Evolutionary conservation across 2,329 filamentous ascomycete genomes (phyloP), one percentile per base, ranked within the genome.

Genomic region (Colletotrichum sp.): DNA sequence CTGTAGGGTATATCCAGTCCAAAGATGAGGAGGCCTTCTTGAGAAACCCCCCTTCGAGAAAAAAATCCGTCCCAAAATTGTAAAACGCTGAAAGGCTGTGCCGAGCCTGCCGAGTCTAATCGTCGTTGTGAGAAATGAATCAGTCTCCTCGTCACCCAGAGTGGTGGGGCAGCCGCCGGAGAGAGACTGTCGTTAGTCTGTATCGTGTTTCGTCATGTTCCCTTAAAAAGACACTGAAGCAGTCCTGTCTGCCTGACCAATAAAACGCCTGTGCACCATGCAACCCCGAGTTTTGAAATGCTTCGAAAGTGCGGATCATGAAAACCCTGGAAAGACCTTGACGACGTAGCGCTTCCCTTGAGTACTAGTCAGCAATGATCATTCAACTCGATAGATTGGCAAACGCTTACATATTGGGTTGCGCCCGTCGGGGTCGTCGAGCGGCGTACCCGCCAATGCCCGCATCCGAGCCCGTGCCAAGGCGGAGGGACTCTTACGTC

Each of bases 401-500:
- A 16, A 16, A 12, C 8, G 83, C 85, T 83, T 79, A 87, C 86
- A 87, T 75, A 82, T 81, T 38, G 85, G 83, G 75, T 81, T 82
- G 65, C 81, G 80, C 65, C 81, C 80, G 76, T 87, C 85, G 9
- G 85, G 85, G 60, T 87, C 86, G 32, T 86, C 85, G 76, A 87
- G 84, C 38, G 86, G 85, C 68, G 85, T 85, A 66, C 83, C 83
- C 12, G 86, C 86, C 76, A 87, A 85, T 65, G 86, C 82, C 60
- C 85, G 83, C 84, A 87, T 87, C 21, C 85, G 83, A 76, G 86
- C 83, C 62, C 86, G 82, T 30, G 86, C 85, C 79, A 87, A 85
- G 9, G 85, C 86, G 6, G 86, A 87, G 5, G 86, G 86, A 74
- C 85, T 87, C 65, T 81, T 81, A 32, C 84, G 84, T 26, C 85